Evolutionary conservation across 75 land plant species (phyloP), one percentile per base, ranked within the genome.

Genomic region (Larix kaempferi): DNA sequence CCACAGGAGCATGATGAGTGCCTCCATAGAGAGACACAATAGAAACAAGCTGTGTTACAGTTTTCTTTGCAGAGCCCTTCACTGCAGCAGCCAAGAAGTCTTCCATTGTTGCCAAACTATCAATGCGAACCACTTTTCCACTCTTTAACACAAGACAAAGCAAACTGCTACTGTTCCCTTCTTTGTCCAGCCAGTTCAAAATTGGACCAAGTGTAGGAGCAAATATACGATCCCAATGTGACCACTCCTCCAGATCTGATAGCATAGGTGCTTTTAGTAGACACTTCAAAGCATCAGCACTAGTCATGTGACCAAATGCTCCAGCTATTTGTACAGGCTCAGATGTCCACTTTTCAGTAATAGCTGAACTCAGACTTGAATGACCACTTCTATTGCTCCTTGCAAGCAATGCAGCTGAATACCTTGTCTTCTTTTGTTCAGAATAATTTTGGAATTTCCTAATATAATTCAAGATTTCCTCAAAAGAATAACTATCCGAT

Each of bases 121-220:
- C 92, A 65, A 95, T 76, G 35, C 89, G 88, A 56, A 95, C 81
- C 1, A 95, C 69, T 57, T 77, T 84, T 6, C 95, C 95, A 80
- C 81, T 86, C 54, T 77, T 81, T 69, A 91, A 91, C 37, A 81
- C 85, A 76, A 94, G 61, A 74, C 92, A 89, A 64, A 80, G 55
- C 37, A 91, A 76, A 19, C 84, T 84, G 55, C 80, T 76, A 4
- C 33, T 65, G 29, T 79, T 76, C n/a, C 67, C 91, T 55, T 86
- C 89, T 62, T 77, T 77, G 61, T 90, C 76, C 63, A 95, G 67
- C 94, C 94, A 95, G 22, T 76, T 82, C 39, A 88, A 79, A 74
- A 93, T 82, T 66, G 94, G 86, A 49, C 99, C 99, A 75, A 93
- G 86, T 39, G 90, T 83, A 12, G 96, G 94, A 57, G 87, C 91